These are phyloP conservation scores for Starmerella powellii DNA, from an alignment of 805 yeast species.

Conservation along the genomic window DNA sequence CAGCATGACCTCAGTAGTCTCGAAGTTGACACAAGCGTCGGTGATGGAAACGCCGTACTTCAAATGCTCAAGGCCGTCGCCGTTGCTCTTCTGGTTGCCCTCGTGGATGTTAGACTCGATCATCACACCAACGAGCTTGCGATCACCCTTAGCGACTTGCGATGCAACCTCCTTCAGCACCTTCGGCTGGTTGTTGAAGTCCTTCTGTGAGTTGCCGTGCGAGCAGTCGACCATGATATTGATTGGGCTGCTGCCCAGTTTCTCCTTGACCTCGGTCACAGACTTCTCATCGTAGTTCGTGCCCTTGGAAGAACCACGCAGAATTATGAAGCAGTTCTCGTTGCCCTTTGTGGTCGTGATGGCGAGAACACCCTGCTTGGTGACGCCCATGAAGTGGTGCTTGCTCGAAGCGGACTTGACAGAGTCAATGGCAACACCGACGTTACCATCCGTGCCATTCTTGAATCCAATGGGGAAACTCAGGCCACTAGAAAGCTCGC, in stretches of 20 bases:
- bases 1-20: constrained; percentile 71
- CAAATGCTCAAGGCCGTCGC: constrained; percentile 42
- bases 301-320: constrained; percentile 91
- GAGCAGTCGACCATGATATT: constrained; percentile 92
- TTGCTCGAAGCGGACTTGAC: constrained; percentile 81
- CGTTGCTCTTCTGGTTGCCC: constrained; percentile 77
- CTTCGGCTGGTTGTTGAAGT: constrained; percentile 87
- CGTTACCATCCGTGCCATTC: constrained; percentile 94
- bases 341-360: constrained; percentile 94
- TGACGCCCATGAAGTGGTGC: constrained; percentile 94
- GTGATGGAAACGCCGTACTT: constrained; percentile 94
- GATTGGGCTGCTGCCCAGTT: constrained; percentile 39
- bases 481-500: constrained; percentile 93
- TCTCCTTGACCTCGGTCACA: constrained; percentile 61
- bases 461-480: constrained; percentile 99
- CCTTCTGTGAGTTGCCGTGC: constrained; percentile 92
- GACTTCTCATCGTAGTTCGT: constrained; percentile 80
- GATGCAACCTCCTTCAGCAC: constrained; percentile 74
- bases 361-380: constrained; percentile 94
- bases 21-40: constrained; percentile 93
- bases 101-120: constrained; percentile 84
- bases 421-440: constrained; percentile 89
- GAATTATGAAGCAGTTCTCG: constrained; percentile 81
- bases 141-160: constrained; percentile 74
- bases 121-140: constrained; percentile 80